Evolutionary conservation across 352 stramenopile genomes (phyloP), one percentile per base, ranked within the genome.

Genomic region (Globisporangium sylvaticum): DNA sequence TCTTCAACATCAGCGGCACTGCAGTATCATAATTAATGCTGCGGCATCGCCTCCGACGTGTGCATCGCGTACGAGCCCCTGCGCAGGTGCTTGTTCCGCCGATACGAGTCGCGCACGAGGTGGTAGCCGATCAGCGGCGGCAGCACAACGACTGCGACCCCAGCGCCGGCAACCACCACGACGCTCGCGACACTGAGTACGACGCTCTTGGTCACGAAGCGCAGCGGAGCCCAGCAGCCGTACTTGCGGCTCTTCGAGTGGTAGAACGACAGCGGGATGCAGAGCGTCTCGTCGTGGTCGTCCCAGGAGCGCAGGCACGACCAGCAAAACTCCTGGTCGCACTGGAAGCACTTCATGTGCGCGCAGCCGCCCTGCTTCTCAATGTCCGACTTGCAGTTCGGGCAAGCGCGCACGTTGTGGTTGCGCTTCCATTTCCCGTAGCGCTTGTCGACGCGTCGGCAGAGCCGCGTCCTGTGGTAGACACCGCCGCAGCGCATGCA

Each of bases 281-380:
- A 95, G 58, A 95, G 56, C 46, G 75, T 89, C 71, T 93, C 84
- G 66, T 90, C 73, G 69, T 95, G 87, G n/a, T 68, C 72, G 9
- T 77, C 69, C 87, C 87, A 95, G 22, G 73, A 63, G 0, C 84
- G 83, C n/a, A 87, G 70, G 60, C 87, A 95, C 0, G 76, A 77
- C 87, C 87, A 95, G 68, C 87, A 95, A 46, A 95, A 95, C 74
- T 93, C 84, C 50, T 89, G 72, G 67, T 92, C 87, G 65, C 87
- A 95, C 66, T 93, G 84, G 52, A 91, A 84, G 73, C 87, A 95
- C 66, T 87, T 87, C 87, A 95, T 95, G 76, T 95, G 87, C 39
- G 75, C 81, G 74, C 87, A 95, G 12, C 87, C 87, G n/a, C 87
- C 87, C 18, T 91, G 82, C 71, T 95, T 95, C 57, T 95, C 87